Evolutionary conservation across 1,284 basidiomycete species (phyloP).

Genomic region (Thelephora terrestris): DNA sequence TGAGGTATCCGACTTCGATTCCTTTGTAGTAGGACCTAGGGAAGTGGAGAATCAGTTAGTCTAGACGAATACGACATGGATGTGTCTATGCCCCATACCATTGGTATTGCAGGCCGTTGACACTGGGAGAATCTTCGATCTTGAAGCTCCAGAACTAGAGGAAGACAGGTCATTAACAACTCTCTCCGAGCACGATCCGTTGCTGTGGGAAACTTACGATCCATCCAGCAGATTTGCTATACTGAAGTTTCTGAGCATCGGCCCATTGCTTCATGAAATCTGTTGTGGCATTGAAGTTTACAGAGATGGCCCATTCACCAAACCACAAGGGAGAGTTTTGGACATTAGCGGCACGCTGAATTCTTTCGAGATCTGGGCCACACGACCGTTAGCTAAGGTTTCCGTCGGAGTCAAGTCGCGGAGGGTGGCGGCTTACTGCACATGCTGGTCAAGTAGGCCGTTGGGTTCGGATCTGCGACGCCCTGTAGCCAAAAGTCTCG

Average conservation of each 20-base stretch:
- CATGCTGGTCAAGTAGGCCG: constrained; percentile 55
- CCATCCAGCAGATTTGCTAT: constrained; percentile 58
- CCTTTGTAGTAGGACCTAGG: constrained; percentile 66
- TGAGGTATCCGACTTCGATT: constrained; percentile 47
- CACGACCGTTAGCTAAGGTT: not conserved
- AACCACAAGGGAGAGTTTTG: constrained; percentile 40
- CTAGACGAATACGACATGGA: not conserved
- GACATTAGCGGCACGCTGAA: constrained; percentile 36
- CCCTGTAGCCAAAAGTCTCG: constrained; percentile 30
- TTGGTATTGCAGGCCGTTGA: constrained; percentile 41
- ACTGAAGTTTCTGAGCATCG: constrained; percentile 68
- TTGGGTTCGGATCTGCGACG: constrained; percentile 51
- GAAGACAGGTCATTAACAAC: not conserved
- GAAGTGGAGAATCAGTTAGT: not conserved
- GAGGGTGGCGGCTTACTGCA: constrained; percentile 44
- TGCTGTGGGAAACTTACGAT: constrained; percentile 34
- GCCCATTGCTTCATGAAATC: constrained; percentile 60
- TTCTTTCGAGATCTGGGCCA: constrained; percentile 38
- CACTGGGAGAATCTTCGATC: constrained; percentile 43
- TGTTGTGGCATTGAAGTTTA: constrained; percentile 55
- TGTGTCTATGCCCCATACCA: too few relatives aligned
- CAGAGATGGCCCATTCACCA: constrained; percentile 63
- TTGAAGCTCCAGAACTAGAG: constrained; percentile 72
- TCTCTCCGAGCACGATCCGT: too few relatives aligned
- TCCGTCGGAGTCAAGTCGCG: not conserved